Conservation (phyloP, 2,329 filamentous ascomycete species). For the Claviceps sorghi region DNA sequence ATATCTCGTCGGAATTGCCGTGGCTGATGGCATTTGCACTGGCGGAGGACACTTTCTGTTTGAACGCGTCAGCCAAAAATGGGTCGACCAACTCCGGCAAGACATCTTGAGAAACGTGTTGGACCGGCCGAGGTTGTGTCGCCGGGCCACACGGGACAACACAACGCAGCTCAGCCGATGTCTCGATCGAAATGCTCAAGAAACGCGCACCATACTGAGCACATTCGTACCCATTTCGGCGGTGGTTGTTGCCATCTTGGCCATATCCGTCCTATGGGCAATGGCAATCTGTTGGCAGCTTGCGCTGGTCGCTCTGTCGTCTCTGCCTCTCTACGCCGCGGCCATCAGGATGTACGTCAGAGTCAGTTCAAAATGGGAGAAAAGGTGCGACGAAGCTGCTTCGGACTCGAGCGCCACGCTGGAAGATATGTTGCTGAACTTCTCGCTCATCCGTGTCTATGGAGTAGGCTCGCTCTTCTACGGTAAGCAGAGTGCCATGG, state of each 20-base stretch:
- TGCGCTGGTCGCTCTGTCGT: conserved; percentile 59
- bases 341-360: conserved; percentile 51
- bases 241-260: conserved; percentile 51
- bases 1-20: conserved; percentile 51
- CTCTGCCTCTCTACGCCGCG: conserved; percentile 50
- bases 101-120: conserved; percentile 57
- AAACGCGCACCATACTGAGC: conserved; percentile 71
- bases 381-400: conserved; percentile 46
- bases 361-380: conserved; percentile 59
- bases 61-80: conserved; percentile 57
- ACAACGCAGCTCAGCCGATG: conserved; percentile 50
- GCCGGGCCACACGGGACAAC: conserved; percentile 53
- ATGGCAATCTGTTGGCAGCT: conserved; percentile 64
- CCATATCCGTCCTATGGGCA: conserved; percentile 60
- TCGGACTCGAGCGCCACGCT: conserved; percentile 43
- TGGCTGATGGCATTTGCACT: conserved; percentile 48
- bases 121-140: conserved; percentile 65
- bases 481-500: conserved; percentile 42
- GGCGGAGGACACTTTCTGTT: conserved; percentile 58
- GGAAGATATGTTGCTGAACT: conserved; percentile 62
- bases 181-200: conserved; percentile 70
- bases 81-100: conserved; percentile 58
- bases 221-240: conserved; percentile 60
- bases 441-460: conserved; percentile 63
- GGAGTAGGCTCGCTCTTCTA: conserved; percentile 61